Conservation (phyloP, 2,329 filamentous ascomycete genomes). For the Diaporthe ampelina region DNA sequence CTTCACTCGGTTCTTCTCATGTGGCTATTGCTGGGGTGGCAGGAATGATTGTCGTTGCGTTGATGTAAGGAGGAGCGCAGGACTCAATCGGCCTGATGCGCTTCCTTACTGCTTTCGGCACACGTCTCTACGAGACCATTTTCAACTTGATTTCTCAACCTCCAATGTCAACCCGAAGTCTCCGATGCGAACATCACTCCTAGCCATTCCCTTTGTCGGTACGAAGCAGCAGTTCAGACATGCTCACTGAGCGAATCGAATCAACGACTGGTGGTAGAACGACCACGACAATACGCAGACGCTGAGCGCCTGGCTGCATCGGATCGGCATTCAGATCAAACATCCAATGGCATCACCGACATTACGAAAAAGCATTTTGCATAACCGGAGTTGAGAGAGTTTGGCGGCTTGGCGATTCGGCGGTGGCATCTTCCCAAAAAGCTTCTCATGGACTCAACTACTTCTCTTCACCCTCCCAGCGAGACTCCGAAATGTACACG, state of each 20-base stretch:
- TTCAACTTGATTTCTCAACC: constrained; percentile 7
- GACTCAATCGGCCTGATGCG: not conserved
- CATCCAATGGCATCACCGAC: constrained; percentile 18
- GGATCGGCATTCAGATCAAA: constrained; percentile 30
- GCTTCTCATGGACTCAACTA: constrained; percentile 3
- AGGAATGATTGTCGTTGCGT: constrained; percentile 63
- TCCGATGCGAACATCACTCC: constrained; percentile 50
- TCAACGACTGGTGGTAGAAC: constrained; percentile 21
- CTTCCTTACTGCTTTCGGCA: not conserved
- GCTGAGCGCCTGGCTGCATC: constrained; percentile 39
- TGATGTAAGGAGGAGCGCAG: constrained; percentile 59
- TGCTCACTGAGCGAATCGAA: constrained; percentile 1
- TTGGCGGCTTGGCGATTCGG: constrained; percentile 38
- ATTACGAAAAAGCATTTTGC: constrained; percentile 32
- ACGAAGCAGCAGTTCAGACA: constrained; percentile 34
- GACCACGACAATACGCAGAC: constrained; percentile 29
- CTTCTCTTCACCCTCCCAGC: constrained; percentile 17
- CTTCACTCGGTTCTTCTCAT: constrained; percentile 58
- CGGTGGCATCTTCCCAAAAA: constrained; percentile 27
- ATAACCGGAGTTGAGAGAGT: constrained; percentile 39
- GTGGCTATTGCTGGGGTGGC: constrained; percentile 64
- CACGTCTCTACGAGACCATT: not conserved
- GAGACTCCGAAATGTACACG: constrained; percentile 1
- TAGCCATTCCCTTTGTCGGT: constrained; percentile 47
- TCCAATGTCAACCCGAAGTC: constrained; percentile 44